Percentiles rank a stretch among this genome's conserved stretches.
Conservation (phyloP, 2,329 filamentous ascomycete species). For the Exserohilum rostratum region DNA sequence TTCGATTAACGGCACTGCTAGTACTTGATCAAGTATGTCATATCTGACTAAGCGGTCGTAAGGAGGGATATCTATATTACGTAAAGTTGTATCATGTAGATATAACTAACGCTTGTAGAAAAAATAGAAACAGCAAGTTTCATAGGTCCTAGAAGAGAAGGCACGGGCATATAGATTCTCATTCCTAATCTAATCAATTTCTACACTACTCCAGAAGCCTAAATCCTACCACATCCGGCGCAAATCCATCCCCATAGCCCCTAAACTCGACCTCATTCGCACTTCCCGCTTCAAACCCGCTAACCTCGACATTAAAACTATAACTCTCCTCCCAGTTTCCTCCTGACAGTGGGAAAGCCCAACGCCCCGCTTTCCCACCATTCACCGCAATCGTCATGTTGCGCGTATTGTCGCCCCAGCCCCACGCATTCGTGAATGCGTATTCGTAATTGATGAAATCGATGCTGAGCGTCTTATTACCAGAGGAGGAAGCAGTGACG, state of each 20-base stretch:
- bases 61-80: no score
- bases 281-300: constrained; percentile 34
- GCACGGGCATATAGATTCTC: no score
- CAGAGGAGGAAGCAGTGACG: constrained; percentile 30
- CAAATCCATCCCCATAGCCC: constrained; percentile 21
- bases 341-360: constrained; percentile 49
- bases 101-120: no score
- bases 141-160: no score
- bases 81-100: no score
- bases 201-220: constrained; percentile 25
- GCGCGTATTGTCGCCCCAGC: constrained; percentile 43
- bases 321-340: constrained; percentile 48
- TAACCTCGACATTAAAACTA: constrained; percentile 31
- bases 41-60: no score
- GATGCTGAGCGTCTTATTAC: constrained; percentile 43
- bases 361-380: constrained; percentile 41
- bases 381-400: constrained; percentile 50
- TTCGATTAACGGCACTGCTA: no score
- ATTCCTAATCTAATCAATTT: no score
- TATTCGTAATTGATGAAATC: constrained; percentile 52
- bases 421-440: constrained; percentile 45
- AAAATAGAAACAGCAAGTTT: no score
- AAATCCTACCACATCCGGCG: constrained; percentile 41
- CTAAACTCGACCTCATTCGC: constrained; percentile 31
- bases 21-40: no score